Percentiles rank a stretch among this genome's conserved stretches.
Evolutionary conservation across 352 stramenopile species (phyloP).

Genomic region (Globisporangium solare): DNA sequence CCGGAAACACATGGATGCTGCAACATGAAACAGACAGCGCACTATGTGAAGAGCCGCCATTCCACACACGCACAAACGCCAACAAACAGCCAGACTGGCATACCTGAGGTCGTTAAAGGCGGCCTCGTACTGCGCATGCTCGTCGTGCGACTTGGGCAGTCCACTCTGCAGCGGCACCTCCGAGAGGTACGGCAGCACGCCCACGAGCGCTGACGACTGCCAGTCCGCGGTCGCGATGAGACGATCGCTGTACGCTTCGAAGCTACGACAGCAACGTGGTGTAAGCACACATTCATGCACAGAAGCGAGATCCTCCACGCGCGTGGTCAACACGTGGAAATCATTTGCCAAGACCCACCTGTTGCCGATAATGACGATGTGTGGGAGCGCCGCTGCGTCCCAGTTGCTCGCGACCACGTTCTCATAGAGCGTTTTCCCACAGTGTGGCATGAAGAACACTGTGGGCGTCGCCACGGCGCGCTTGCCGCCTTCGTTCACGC

Average conservation of each 20-base stretch:
- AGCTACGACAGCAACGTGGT: constrained; percentile 27
- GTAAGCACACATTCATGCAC: constrained; percentile 8
- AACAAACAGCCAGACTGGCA: background rate
- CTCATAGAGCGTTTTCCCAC: constrained; percentile 80
- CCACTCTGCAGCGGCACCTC: constrained; percentile 39
- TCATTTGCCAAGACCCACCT: constrained; percentile 28
- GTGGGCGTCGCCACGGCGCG: constrained; percentile 36
- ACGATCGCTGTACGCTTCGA: constrained; percentile 72
- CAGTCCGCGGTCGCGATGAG: constrained; percentile 42
- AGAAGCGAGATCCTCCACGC: background rate
- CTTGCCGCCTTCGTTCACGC: constrained; percentile 58
- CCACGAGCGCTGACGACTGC: constrained; percentile 37
- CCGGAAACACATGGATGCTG: constrained; percentile 18
- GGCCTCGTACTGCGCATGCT: constrained; percentile 60
- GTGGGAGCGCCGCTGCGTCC: constrained; percentile 17
- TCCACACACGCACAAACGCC: background rate
- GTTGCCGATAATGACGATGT: constrained; percentile 78
- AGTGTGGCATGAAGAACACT: constrained; percentile 93
- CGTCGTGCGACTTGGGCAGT: constrained; percentile 39
- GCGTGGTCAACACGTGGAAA: background rate
- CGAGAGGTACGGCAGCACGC: constrained; percentile 39
- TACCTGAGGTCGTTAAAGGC: constrained; percentile 77
- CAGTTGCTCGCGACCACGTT: constrained; percentile 88
- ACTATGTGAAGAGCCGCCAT: background rate
- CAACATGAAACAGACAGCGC: too few species aligned